Percentiles rank a stretch among this genome's conserved stretches.
Evolutionary conservation across 2,329 filamentous ascomycete species (phyloP).

Genomic region (Epicoccum nigrum): DNA sequence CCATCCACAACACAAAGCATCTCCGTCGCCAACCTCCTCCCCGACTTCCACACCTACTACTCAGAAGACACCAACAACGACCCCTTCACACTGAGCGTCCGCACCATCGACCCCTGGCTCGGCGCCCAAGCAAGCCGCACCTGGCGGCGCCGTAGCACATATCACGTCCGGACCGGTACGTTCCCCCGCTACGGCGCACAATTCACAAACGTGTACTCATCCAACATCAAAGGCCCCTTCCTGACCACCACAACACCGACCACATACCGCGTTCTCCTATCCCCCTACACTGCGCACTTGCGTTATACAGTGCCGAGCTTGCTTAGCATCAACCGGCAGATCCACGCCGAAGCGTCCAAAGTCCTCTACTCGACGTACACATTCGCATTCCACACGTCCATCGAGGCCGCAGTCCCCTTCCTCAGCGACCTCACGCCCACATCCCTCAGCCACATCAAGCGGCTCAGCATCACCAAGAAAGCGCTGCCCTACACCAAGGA

Average conservation of each 20-base stretch:
- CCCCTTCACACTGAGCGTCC: slow-evolving; percentile 49
- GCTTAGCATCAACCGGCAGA: slow-evolving; percentile 37
- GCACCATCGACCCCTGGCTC: slow-evolving; percentile 52
- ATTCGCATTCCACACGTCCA: slow-evolving; percentile 65
- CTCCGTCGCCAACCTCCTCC: slow-evolving; percentile 42
- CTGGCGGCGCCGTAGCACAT: slow-evolving; percentile 47
- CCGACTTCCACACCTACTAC: slow-evolving; percentile 53
- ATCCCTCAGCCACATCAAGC: slow-evolving; percentile 56
- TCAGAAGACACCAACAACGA: slow-evolving; percentile 38
- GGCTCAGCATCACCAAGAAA: slow-evolving; percentile 62
- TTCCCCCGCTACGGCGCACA: slow-evolving; percentile 3
- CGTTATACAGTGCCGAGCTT: slow-evolving; percentile 48
- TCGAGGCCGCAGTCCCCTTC: slow-evolving; percentile 67
- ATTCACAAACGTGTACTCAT: slow-evolving; percentile 13
- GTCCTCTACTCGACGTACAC: slow-evolving; percentile 62
- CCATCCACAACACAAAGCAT: slow-evolving; percentile 37
- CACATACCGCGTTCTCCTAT: slow-evolving; percentile 61
- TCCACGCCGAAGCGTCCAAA: slow-evolving; percentile 63
- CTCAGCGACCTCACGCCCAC: slow-evolving; percentile 61
- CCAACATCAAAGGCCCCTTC: slow-evolving; percentile 47
- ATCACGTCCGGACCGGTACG: slow-evolving; percentile 46
- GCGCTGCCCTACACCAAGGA: slow-evolving; percentile 60
- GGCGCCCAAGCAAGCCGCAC: slow-evolving; percentile 28
- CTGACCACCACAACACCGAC: slow-evolving; percentile 56
- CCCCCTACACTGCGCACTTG: slow-evolving; percentile 52